These are phyloP conservation scores for Talaromyces sp. DNA, from an alignment of 2,329 filamentous ascomycete genomes.

Conservation along the genomic window DNA sequence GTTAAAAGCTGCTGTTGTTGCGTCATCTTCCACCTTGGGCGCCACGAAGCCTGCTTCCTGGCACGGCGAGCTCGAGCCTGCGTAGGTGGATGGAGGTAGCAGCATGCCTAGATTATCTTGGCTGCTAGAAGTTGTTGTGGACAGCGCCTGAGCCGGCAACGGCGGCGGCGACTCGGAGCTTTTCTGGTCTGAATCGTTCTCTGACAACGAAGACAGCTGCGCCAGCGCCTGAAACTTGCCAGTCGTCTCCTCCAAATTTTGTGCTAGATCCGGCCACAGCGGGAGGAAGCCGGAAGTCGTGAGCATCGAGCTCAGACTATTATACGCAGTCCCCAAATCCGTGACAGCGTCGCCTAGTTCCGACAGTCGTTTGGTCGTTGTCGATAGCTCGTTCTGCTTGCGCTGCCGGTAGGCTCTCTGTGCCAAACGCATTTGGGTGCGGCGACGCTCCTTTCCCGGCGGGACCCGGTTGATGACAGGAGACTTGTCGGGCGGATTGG, in stretches of 20 bases:
- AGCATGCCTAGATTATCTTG: background rate
- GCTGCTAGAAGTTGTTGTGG: background rate
- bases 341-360: constrained; percentile 3
- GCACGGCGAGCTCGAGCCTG: too few species aligned
- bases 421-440: constrained; percentile 16
- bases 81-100: background rate
- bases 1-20: background rate
- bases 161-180: background rate
- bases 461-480: constrained; percentile 2
- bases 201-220: background rate
- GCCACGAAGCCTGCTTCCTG: background rate
- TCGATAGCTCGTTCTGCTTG: constrained; percentile 18
- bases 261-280: constrained; percentile 1
- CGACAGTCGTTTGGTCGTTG: background rate
- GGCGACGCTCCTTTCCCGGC: constrained; percentile 10
- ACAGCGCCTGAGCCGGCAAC: background rate
- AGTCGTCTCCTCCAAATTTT: constrained; percentile 1
- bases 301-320: background rate
- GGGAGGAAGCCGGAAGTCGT: background rate
- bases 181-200: background rate
- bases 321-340: constrained; percentile 4
- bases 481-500: background rate
- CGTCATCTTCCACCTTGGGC: background rate
- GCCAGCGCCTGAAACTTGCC: background rate
- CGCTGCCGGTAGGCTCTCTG: constrained; percentile 20